Evolutionary conservation across 768 basidiomycete species (phyloP).

Genomic region (Russula sp.): DNA sequence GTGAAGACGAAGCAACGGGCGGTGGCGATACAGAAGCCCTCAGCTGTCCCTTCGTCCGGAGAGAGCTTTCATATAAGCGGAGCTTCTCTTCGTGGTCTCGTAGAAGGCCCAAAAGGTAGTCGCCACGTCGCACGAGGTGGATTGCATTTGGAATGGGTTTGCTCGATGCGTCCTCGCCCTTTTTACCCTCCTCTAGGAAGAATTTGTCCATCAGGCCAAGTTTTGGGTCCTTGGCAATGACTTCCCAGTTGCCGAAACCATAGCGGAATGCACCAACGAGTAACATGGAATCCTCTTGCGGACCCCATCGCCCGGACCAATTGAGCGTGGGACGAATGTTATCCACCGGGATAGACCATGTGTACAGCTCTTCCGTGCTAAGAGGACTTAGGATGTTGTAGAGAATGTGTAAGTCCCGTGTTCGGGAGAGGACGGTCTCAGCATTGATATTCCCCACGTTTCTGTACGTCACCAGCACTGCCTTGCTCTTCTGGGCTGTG

Average conservation of each 20-base stretch:
- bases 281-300: conserved; percentile 88
- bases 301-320: conserved; percentile 95
- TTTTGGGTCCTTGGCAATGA: conserved; percentile 80
- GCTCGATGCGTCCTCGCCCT: conserved; percentile 75
- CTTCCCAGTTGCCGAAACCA: conserved; percentile 97
- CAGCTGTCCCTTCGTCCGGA: conserved; percentile 61
- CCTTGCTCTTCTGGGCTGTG: conserved; percentile 94
- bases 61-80: conserved; percentile 77
- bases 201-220: conserved; percentile 87
- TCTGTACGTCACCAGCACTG: conserved; percentile 85
- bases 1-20: conserved; percentile 60
- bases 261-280: conserved; percentile 89
- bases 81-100: conserved; percentile 88
- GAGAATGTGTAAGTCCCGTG: conserved; percentile 83
- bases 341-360: conserved; percentile 86
- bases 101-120: conserved; percentile 80
- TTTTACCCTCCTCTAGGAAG: conserved; percentile 97
- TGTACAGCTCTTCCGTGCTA: conserved; percentile 56
- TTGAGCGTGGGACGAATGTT: conserved; percentile 90
- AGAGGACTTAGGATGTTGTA: conserved; percentile 69
- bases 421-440: conserved; percentile 87
- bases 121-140: conserved; percentile 93
- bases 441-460: conserved; percentile 94
- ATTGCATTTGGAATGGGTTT: conserved; percentile 95
- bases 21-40: conserved; percentile 76